Percentiles rank a stretch among this genome's conserved stretches.
Conservation (phyloP, 345 rosid species). For the Moringa oleifera region DNA sequence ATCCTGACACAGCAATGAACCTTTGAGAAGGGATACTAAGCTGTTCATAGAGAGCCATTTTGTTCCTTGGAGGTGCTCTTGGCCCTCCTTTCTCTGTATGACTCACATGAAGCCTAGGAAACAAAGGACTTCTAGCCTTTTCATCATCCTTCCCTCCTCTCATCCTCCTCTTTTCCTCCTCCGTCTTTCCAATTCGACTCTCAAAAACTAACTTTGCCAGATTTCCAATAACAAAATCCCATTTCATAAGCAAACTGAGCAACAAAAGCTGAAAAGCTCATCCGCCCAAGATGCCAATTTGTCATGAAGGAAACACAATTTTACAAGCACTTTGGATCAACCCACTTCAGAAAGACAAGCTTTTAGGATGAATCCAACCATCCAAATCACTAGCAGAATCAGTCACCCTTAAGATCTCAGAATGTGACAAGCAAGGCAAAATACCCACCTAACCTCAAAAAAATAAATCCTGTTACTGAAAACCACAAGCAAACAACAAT, state of each 20-base stretch:
- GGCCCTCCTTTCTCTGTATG: constrained; percentile 62
- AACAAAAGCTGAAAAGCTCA: not conserved
- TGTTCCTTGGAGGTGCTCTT: constrained; percentile 70
- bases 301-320: not conserved
- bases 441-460: constrained; percentile 22
- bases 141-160: constrained; percentile 43
- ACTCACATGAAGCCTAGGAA: constrained; percentile 67
- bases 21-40: constrained; percentile 55
- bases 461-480: constrained; percentile 15
- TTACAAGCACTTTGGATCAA: not conserved
- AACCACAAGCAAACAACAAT: constrained; percentile 8
- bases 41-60: constrained; percentile 76
- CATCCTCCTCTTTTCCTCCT: constrained; percentile 20
- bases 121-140: constrained; percentile 44
- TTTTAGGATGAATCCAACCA: constrained; percentile 9
- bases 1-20: constrained; percentile 25
- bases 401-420: not conserved
- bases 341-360: not conserved
- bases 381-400: no score
- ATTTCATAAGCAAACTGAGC: constrained; percentile 8
- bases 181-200: constrained; percentile 17
- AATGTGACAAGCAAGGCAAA: not conserved
- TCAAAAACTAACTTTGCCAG: constrained; percentile 2
- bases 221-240: constrained; percentile 3
- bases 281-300: not conserved